phyloP scores from a whole-genome alignment of 805 yeast species.

The Ogataea ganodermae region DNA sequence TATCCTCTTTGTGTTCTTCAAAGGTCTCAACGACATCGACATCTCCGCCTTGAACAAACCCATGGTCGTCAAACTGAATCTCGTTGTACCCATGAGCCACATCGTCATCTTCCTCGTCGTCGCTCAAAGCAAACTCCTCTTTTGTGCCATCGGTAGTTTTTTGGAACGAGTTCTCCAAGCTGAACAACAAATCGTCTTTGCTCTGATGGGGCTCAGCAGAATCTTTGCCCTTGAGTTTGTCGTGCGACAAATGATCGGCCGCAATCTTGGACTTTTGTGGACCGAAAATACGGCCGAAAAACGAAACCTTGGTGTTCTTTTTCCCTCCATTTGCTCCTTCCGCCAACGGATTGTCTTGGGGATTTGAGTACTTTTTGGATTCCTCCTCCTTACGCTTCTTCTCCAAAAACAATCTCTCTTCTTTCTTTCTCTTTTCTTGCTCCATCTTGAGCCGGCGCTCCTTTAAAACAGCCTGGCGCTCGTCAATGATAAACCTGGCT shows the following conservation, averaged over 20 bases:
- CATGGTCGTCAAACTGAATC: conserved; percentile 12
- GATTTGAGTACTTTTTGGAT: conserved; percentile 20
- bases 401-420: conserved; percentile 23
- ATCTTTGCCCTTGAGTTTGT: conserved; percentile 6
- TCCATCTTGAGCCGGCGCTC: conserved; percentile 16
- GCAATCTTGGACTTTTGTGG: conserved; percentile 32
- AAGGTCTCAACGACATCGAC: conserved; percentile 7
- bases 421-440: conserved; percentile 27
- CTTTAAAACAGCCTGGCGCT: conserved; percentile 21
- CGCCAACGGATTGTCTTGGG: neutral
- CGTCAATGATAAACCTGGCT: conserved; percentile 25
- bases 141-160: neutral
- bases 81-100: conserved; percentile 19
- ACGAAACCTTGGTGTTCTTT: conserved; percentile 17
- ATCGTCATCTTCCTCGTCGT: conserved; percentile 16
- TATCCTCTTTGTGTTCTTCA: neutral
- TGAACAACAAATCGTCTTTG: conserved; percentile 9
- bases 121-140: conserved; percentile 15
- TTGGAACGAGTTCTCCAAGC: conserved; percentile 7
- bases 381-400: conserved; percentile 25
- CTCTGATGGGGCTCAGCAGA: conserved; percentile 1
- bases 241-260: conserved; percentile 30
- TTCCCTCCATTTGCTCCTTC: neutral
- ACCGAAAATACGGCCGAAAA: conserved; percentile 30
- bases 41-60: conserved; percentile 5